A percentile compares a stretch with the other conserved stretches of the same genome.
These are phyloP conservation scores for Epichloe sp. DNA, from an alignment of 2,329 filamentous ascomycete genomes.

Conservation along the genomic window DNA sequence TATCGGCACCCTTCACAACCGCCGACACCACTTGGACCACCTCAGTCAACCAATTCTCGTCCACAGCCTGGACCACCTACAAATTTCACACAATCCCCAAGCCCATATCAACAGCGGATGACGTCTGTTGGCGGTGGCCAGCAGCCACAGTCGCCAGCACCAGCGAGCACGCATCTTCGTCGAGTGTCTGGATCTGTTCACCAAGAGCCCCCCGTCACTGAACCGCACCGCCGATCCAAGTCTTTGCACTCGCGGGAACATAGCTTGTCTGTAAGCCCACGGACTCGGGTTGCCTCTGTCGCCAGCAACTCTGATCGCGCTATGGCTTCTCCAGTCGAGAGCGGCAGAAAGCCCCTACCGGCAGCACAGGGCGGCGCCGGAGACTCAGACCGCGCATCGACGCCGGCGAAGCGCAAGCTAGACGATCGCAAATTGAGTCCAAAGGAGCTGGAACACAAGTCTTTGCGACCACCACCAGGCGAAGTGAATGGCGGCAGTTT, in stretches of 20 bases:
- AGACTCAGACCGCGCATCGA: slow-evolving; percentile 19
- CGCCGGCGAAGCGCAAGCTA: slow-evolving; percentile 28
- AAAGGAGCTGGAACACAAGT: slow-evolving; percentile 37
- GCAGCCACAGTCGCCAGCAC: slow-evolving; percentile 20
- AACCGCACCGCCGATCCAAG: slow-evolving; percentile 35
- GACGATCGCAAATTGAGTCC: slow-evolving; percentile 30
- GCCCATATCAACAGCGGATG: slow-evolving; percentile 45
- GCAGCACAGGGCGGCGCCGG: slow-evolving; percentile 15
- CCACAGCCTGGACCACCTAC: slow-evolving; percentile 29
- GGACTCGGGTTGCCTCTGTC: slow-evolving; percentile 48
- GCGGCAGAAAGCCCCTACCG: slow-evolving; percentile 13
- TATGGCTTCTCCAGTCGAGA: slow-evolving; percentile 11
- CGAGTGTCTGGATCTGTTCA: slow-evolving; percentile 25
- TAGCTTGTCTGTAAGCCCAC: slow-evolving; percentile 66
- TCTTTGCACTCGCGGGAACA: slow-evolving; percentile 52
- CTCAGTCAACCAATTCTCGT: slow-evolving; percentile 22
- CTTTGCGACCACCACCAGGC: slow-evolving; percentile 35
- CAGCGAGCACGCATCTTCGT: slow-evolving; percentile 10
- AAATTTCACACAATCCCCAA: slow-evolving; percentile 36
- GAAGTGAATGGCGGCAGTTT: slow-evolving; percentile 30
- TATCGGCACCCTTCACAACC: slow-evolving; percentile 41
- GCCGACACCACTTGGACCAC: slow-evolving; percentile 38
- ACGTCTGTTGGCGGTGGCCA: slow-evolving; percentile 16
- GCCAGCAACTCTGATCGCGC: slow-evolving; percentile 27
- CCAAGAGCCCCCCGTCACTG: slow-evolving; percentile 29